Conservation (phyloP, 306 rosid species). For the Oemleria cerasiformis region DNA sequence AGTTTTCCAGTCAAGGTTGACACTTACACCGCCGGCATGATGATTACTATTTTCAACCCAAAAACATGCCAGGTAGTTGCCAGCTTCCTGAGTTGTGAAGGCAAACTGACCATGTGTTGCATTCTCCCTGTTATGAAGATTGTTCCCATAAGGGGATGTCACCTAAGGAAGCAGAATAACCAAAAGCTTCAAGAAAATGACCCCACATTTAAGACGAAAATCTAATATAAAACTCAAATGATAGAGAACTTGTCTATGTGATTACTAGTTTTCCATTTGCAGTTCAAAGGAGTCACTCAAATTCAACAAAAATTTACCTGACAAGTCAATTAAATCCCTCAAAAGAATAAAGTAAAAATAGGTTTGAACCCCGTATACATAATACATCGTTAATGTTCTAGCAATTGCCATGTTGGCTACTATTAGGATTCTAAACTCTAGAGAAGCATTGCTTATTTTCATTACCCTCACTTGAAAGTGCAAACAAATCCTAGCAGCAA, state of each 20-base stretch:
- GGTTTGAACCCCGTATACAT: not conserved
- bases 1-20: slow-evolving; percentile 91
- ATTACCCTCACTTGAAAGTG: not conserved
- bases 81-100: slow-evolving; percentile 83
- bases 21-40: slow-evolving; percentile 38
- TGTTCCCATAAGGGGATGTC: slow-evolving; percentile 85
- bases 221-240: not conserved
- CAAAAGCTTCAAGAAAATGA: slow-evolving; percentile 6
- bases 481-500: not conserved
- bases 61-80: slow-evolving; percentile 86
- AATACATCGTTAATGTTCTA: not conserved
- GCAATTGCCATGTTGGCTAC: not conserved
- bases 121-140: slow-evolving; percentile 64
- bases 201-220: not conserved
- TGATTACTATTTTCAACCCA: slow-evolving; percentile 48
- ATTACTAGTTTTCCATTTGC: not conserved
- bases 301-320: not conserved
- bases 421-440: not conserved
- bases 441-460: not conserved
- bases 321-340: not conserved
- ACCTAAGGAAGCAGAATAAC: slow-evolving; percentile 40
- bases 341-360: not conserved
- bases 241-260: not conserved
- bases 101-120: slow-evolving; percentile 78
- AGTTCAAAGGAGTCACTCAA: not conserved